Evolutionary conservation across 83 land plant genomes (phyloP).

Genomic region (Picea abies): DNA sequence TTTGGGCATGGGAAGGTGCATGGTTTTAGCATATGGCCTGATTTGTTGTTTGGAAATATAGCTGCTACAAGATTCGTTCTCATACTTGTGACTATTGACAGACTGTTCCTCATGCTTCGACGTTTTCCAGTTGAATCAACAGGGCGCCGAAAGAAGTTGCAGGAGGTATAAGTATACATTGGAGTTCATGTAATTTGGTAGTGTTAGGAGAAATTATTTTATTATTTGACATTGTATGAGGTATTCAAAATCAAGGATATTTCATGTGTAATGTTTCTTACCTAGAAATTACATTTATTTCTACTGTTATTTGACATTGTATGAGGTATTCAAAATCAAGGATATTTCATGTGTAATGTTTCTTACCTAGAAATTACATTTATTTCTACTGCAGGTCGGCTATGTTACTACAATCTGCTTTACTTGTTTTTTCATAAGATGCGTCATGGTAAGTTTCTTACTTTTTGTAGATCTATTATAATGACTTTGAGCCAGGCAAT

Average conservation of each 20-base stretch:
- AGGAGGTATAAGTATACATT: constrained; percentile 49
- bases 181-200: background rate
- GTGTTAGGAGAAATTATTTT: background rate
- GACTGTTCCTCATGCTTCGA: constrained; percentile 69
- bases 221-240: background rate
- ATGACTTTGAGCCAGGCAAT: background rate
- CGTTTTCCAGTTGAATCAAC: constrained; percentile 77
- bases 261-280: background rate
- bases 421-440: constrained; percentile 57
- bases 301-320: background rate
- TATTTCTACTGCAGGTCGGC: constrained; percentile 52
- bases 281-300: background rate
- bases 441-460: constrained; percentile 52
- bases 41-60: constrained; percentile 1
- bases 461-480: background rate
- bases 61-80: constrained; percentile 11
- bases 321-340: background rate
- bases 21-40: background rate
- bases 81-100: constrained; percentile 12
- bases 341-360: constrained; percentile 4
- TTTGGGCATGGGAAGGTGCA: background rate
- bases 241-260: background rate
- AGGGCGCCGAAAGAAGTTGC: constrained; percentile 70
- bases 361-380: background rate
- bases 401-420: constrained; percentile 76